phyloP scores from a whole-genome alignment of 1,284 basidiomycete species.

The Pterula multifida region DNA sequence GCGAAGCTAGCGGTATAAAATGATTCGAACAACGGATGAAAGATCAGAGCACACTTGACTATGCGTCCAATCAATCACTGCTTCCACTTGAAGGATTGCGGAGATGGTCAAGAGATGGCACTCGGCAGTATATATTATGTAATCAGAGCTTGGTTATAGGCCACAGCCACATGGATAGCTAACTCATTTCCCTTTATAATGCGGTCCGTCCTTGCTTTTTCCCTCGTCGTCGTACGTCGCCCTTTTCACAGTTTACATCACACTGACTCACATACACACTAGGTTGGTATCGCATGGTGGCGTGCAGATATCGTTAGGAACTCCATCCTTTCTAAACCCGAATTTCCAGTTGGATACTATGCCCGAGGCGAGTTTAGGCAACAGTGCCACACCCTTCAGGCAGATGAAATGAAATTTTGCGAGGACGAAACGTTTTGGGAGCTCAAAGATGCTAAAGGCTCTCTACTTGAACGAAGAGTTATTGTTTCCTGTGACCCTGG shows the following conservation, averaged over 20 bases:
- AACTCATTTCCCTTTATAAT: background rate
- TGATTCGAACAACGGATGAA: no score
- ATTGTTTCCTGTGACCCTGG: conserved; percentile 25
- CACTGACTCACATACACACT: conserved; percentile 2
- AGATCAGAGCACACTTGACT: no score
- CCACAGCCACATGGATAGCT: no score
- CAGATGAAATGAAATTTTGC: conserved; percentile 34
- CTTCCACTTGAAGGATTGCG: no score
- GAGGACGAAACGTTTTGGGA: conserved; percentile 59
- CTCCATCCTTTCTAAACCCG: conserved; percentile 25
- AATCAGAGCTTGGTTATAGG: no score
- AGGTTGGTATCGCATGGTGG: conserved; percentile 32
- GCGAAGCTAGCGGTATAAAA: no score
- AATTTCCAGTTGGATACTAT: conserved; percentile 36
- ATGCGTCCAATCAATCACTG: no score
- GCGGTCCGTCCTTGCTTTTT: background rate
- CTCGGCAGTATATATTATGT: no score
- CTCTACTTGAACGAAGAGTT: conserved; percentile 14
- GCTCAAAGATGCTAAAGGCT: conserved; percentile 15
- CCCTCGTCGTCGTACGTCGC: background rate
- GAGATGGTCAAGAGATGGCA: no score
- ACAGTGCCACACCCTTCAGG: conserved; percentile 28
- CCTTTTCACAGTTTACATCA: background rate
- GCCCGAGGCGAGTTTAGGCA: conserved; percentile 29
- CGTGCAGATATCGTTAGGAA: conserved; percentile 27